Conservation (phyloP, 495 filamentous ascomycete species). For the Hyaloscypha bicolor region DNA sequence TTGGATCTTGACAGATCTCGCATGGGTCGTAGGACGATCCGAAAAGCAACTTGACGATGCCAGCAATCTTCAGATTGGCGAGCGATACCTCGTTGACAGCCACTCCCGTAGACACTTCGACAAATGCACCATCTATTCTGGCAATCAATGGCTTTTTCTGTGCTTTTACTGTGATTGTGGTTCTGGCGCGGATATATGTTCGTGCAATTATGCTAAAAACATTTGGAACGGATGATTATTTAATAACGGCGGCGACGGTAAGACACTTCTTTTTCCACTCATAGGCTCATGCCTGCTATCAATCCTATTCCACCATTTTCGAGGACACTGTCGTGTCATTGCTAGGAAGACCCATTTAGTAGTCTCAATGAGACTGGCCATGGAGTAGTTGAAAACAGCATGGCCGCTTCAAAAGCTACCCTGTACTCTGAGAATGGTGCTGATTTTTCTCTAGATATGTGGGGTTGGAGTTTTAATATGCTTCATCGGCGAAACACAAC, state of each 20-base stretch:
- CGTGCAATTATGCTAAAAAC: conserved; percentile 37
- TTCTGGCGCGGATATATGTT: conserved; percentile 35
- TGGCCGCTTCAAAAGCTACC: neutral
- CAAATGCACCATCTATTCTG: conserved; percentile 17
- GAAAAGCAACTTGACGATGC: neutral
- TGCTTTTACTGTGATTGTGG: conserved; percentile 12
- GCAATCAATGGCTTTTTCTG: conserved; percentile 27
- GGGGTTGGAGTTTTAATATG: conserved; percentile 19
- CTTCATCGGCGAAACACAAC: conserved; percentile 31
- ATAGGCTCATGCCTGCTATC: neutral
- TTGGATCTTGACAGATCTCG: neutral
- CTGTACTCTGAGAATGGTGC: neutral
- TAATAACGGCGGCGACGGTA: conserved; percentile 43
- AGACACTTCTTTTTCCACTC: neutral
- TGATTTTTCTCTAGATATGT: conserved; percentile 10
- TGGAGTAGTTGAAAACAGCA: too few species aligned
- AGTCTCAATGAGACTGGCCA: conserved; percentile 24
- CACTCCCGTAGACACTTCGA: conserved; percentile 5
- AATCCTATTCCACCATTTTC: too few species aligned
- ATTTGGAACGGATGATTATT: conserved; percentile 46
- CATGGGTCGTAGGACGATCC: neutral
- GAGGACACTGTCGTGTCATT: too few species aligned
- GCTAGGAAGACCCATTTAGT: too few species aligned
- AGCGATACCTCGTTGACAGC: neutral
- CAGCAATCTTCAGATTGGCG: conserved; percentile 1